phyloP scores from a whole-genome alignment of 495 filamentous ascomycete genomes.

The Talaromyces proteolyticus region DNA sequence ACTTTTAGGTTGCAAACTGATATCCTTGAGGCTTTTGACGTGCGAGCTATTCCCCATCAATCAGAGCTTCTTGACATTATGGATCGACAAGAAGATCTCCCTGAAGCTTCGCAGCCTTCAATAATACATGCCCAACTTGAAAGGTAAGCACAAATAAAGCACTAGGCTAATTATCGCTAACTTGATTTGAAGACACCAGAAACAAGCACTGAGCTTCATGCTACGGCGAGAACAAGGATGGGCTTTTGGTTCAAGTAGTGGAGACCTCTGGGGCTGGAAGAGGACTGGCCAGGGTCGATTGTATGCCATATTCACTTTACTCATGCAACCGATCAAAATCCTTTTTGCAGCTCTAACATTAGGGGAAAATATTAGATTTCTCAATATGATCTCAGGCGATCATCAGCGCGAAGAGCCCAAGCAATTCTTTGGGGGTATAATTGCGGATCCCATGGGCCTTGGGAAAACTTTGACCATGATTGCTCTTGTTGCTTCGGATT shows the following conservation, averaged over 20 bases:
- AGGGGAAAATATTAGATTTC: background rate
- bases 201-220: constrained; percentile 39
- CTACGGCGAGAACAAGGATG: constrained; percentile 30
- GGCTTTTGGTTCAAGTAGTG: constrained; percentile 1
- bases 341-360: background rate
- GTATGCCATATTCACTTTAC: background rate
- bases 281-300: background rate
- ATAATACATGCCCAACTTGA: constrained; percentile 4
- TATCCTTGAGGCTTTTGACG: background rate
- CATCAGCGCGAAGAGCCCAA: background rate
- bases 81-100: constrained; percentile 6
- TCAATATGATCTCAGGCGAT: background rate
- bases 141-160: constrained; percentile 3
- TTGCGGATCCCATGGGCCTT: constrained; percentile 20
- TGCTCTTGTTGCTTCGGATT: background rate
- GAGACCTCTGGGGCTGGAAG: background rate
- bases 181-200: constrained; percentile 26
- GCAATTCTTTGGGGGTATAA: constrained; percentile 6
- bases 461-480: constrained; percentile 18
- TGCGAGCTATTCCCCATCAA: background rate
- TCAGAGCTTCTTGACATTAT: constrained; percentile 10
- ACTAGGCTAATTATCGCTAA: background rate
- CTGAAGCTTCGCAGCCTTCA: constrained; percentile 4
- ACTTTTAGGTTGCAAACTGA: background rate
- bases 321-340: background rate